These are phyloP conservation scores for Coemansia sp. DNA, from an alignment of 192 early-diverging fungal species.

Conservation along the genomic window DNA sequence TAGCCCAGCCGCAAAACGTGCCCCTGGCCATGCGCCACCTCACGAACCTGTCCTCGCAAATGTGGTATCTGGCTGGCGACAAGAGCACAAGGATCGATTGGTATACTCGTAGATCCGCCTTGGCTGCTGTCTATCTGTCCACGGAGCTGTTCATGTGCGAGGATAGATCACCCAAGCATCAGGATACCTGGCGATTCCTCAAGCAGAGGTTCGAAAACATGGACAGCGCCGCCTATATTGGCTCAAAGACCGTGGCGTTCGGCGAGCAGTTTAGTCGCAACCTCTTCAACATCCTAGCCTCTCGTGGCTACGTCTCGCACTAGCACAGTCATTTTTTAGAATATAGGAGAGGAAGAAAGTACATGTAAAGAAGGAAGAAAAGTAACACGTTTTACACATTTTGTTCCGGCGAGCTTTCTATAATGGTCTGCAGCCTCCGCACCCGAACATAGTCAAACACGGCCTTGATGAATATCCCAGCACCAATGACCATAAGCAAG, in stretches of 20 bases:
- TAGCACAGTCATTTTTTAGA: conserved; percentile 6
- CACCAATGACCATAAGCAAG: conserved; percentile 71
- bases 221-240: conserved; percentile 56
- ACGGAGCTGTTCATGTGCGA: conserved; percentile 93
- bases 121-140: conserved; percentile 82
- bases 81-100: conserved; percentile 78
- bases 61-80: conserved; percentile 89
- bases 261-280: conserved; percentile 47
- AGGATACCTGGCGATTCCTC: conserved; percentile 75
- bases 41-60: conserved; percentile 71
- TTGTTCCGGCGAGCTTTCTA: conserved; percentile 57
- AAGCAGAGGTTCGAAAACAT: conserved; percentile 75
- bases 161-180: conserved; percentile 72
- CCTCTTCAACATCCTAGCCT: conserved; percentile 44
- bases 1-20: conserved; percentile 79
- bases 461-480: conserved; percentile 69
- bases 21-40: conserved; percentile 68
- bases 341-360: neutral
- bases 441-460: conserved; percentile 71
- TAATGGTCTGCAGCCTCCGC: conserved; percentile 68
- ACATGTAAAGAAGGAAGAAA: conserved; percentile 6
- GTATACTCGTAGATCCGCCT: conserved; percentile 78
- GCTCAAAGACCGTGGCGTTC: conserved; percentile 7
- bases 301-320: conserved; percentile 27
- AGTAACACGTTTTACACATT: conserved; percentile 30